phyloP scores from a whole-genome alignment of 495 filamentous ascomycete genomes.

The Glarea lozoyensis region DNA sequence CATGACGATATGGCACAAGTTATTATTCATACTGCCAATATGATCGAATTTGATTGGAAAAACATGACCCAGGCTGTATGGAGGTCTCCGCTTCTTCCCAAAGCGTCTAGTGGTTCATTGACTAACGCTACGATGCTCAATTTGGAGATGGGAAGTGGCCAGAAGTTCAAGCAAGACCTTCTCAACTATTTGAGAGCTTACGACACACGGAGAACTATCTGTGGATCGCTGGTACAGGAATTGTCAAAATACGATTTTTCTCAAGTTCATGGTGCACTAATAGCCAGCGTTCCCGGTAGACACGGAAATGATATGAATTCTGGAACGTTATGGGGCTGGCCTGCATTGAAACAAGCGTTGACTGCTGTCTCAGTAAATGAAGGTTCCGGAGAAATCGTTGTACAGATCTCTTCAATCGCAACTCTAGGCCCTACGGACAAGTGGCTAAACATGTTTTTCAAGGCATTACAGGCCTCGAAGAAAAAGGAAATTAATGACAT shows the following conservation, averaged over 20 bases:
- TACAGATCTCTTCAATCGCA: slow-evolving; percentile 78
- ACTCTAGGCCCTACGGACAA: slow-evolving; percentile 63
- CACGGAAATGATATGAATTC: slow-evolving; percentile 38
- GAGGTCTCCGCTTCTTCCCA: slow-evolving; percentile 65
- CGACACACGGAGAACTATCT: slow-evolving; percentile 42
- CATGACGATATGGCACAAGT: slow-evolving; percentile 72
- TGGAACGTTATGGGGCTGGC: slow-evolving; percentile 65
- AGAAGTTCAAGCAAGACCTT: slow-evolving; percentile 67
- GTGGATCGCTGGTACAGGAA: slow-evolving; percentile 39
- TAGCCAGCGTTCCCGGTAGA: slow-evolving; percentile 68
- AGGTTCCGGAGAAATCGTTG: slow-evolving; percentile 47
- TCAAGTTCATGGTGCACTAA: slow-evolving; percentile 57
- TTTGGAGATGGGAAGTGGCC: slow-evolving; percentile 46
- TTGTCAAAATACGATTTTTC: slow-evolving; percentile 63
- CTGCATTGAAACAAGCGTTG: slow-evolving; percentile 54
- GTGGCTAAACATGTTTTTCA: slow-evolving; percentile 68
- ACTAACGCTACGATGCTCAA: neutral
- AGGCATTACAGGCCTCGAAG: slow-evolving; percentile 1
- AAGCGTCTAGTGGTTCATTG: slow-evolving; percentile 7
- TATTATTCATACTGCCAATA: slow-evolving; percentile 83
- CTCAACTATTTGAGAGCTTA: slow-evolving; percentile 67
- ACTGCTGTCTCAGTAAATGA: slow-evolving; percentile 34
- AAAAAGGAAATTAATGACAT: slow-evolving; percentile 26
- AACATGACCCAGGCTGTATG: slow-evolving; percentile 85
- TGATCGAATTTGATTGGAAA: slow-evolving; percentile 77